Evolutionary conservation across 306 rosid genomes (phyloP).

Genomic region (Quercus berberidifolia): DNA sequence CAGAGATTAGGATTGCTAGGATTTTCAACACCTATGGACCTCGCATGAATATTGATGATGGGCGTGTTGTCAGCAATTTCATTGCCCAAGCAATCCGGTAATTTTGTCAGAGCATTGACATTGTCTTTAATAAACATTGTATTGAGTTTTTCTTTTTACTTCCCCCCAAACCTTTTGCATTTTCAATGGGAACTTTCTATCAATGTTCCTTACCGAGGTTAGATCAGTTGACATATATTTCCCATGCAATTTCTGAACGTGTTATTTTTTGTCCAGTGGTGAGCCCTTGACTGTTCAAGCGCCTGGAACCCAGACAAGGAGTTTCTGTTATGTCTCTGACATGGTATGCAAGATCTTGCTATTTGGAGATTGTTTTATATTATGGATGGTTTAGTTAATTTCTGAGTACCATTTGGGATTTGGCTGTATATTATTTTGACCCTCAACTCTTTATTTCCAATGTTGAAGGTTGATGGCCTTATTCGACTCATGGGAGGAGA

Average conservation of each 20-base stretch:
- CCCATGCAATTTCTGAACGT: background rate
- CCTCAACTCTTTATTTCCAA: background rate
- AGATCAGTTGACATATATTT: background rate
- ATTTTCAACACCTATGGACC: constrained; percentile 97
- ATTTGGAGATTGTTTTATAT: background rate
- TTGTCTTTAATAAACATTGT: background rate
- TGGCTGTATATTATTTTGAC: constrained; percentile 5
- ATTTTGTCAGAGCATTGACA: background rate
- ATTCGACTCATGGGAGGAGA: constrained; percentile 79
- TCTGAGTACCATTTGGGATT: background rate
- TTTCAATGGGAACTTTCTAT: background rate
- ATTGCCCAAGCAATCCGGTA: constrained; percentile 97
- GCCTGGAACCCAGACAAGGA: constrained; percentile 88
- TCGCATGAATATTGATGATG: constrained; percentile 98
- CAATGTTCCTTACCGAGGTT: background rate
- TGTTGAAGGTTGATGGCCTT: constrained; percentile 71
- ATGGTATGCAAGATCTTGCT: constrained; percentile 41
- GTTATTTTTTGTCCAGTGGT: constrained; percentile 36
- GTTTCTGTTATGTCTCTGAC: constrained; percentile 83
- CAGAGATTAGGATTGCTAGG: constrained; percentile 91
- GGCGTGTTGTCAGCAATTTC: constrained; percentile 98
- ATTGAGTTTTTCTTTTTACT: background rate
- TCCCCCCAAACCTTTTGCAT: background rate
- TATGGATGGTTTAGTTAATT: background rate
- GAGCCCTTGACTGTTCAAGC: constrained; percentile 77